Conservation (phyloP, 257 asterid genomes). For the Penstemon eatonii region DNA sequence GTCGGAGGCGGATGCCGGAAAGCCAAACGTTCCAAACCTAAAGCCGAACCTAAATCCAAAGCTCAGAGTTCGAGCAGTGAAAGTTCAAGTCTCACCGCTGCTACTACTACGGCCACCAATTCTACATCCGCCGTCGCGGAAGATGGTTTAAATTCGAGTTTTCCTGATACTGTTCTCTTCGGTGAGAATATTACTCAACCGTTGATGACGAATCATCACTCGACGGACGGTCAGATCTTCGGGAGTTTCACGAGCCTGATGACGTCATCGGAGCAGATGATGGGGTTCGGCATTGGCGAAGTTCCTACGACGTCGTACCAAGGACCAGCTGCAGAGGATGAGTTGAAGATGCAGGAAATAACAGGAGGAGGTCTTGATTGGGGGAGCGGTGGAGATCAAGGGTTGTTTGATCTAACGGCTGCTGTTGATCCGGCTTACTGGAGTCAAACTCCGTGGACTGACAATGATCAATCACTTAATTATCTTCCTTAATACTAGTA, state of each 20-base stretch:
- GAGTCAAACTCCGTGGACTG: constrained; percentile 70
- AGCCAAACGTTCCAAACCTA: constrained; percentile 62
- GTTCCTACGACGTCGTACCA: constrained; percentile 37
- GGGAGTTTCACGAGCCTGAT: constrained; percentile 55
- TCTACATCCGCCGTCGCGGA: constrained; percentile 30
- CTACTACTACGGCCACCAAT: constrained; percentile 29
- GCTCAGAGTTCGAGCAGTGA: constrained; percentile 70
- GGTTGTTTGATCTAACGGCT: constrained; percentile 68
- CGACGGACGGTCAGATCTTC: constrained; percentile 54
- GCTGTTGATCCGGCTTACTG: constrained; percentile 71
- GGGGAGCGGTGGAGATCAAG: constrained; percentile 57
- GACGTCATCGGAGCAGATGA: constrained; percentile 42
- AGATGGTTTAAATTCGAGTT: constrained; percentile 43
- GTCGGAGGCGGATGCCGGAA: constrained; percentile 96
- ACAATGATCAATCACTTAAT: constrained; percentile 59
- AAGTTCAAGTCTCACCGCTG: constrained; percentile 69
- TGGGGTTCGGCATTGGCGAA: constrained; percentile 43
- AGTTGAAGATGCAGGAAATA: constrained; percentile 38
- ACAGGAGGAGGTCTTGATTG: constrained; percentile 54
- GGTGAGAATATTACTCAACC: constrained; percentile 34
- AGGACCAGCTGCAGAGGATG: constrained; percentile 24
- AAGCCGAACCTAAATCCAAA: constrained; percentile 35
- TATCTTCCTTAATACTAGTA: constrained; percentile 45
- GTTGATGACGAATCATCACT: constrained; percentile 28
- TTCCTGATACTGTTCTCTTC: constrained; percentile 48